Evolutionary conservation across 306 rosid species (phyloP).

Genomic region (Vigna trinervia): DNA sequence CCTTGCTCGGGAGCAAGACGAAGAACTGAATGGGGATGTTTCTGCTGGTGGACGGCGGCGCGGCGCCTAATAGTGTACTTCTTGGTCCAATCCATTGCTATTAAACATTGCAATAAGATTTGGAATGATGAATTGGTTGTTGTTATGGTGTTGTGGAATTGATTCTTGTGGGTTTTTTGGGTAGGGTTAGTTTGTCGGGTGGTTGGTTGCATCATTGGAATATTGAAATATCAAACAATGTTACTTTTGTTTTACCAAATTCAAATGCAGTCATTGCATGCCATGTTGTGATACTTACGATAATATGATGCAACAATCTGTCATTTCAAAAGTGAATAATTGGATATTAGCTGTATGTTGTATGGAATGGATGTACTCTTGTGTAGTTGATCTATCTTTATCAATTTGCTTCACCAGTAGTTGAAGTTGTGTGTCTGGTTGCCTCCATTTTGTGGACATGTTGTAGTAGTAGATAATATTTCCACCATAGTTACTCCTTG

Average conservation of each 20-base stretch:
- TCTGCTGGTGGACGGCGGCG: conserved; percentile 24
- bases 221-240: conserved; percentile 28
- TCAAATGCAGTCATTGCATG: conserved; percentile 30
- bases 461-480: neutral
- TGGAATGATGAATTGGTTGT: conserved; percentile 10
- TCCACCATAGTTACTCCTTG: conserved; percentile 10
- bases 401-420: conserved; percentile 4
- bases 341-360: conserved; percentile 1
- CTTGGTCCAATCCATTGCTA: conserved; percentile 9
- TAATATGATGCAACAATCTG: conserved; percentile 10
- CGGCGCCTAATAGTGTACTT: conserved; percentile 30
- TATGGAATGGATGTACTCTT: conserved; percentile 1
- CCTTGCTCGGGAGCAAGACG: conserved; percentile 43
- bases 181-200: conserved; percentile 36
- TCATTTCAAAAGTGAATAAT: neutral
- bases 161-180: conserved; percentile 25
- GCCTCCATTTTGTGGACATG: conserved; percentile 16
- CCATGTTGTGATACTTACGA: conserved; percentile 15
- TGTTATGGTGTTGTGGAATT: neutral
- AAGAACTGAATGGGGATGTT: conserved; percentile 5
- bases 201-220: conserved; percentile 35
- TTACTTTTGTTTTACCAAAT: conserved; percentile 3
- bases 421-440: conserved; percentile 6
- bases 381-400: conserved; percentile 21
- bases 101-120: conserved; percentile 35